phyloP scores from a whole-genome alignment of 139 green algal genomes.

The Micromonas pusilla region DNA sequence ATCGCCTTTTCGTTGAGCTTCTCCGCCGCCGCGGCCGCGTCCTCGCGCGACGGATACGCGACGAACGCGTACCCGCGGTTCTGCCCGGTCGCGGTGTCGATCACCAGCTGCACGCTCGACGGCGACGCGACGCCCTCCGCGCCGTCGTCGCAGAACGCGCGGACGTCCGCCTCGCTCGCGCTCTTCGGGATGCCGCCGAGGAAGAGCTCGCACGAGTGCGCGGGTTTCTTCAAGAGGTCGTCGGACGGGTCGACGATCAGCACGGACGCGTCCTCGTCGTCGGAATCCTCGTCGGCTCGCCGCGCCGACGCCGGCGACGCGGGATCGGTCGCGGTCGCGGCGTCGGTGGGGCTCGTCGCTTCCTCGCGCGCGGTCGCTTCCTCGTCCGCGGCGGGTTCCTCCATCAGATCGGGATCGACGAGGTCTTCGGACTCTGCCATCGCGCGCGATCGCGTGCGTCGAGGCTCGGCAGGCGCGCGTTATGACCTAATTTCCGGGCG shows the following conservation, averaged over 20 bases:
- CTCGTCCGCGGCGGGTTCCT: too few species aligned
- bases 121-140: neutral
- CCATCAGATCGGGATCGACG: too few species aligned
- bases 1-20: neutral
- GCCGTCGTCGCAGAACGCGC: neutral
- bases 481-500: too few species aligned
- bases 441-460: too few species aligned
- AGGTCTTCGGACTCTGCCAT: too few species aligned
- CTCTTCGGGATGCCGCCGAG: neutral
- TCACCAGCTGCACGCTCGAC: slow-evolving; percentile 7
- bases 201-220: neutral
- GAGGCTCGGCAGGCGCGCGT: too few species aligned
- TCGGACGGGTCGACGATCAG: neutral
- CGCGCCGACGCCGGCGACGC: neutral
- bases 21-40: neutral
- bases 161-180: neutral
- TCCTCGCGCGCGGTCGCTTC: too few species aligned
- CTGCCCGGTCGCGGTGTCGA: neutral
- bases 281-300: too few species aligned
- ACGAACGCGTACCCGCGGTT: slow-evolving; percentile 20
- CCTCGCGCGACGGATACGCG: neutral
- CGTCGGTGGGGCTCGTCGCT: too few species aligned
- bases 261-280: neutral
- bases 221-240: neutral
- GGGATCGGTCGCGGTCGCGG: too few species aligned